Percentiles rank a stretch among this genome's conserved stretches.
These are phyloP conservation scores for Colletotrichum lindemuthianum DNA, from an alignment of 2,329 filamentous ascomycete genomes.

Conservation along the genomic window DNA sequence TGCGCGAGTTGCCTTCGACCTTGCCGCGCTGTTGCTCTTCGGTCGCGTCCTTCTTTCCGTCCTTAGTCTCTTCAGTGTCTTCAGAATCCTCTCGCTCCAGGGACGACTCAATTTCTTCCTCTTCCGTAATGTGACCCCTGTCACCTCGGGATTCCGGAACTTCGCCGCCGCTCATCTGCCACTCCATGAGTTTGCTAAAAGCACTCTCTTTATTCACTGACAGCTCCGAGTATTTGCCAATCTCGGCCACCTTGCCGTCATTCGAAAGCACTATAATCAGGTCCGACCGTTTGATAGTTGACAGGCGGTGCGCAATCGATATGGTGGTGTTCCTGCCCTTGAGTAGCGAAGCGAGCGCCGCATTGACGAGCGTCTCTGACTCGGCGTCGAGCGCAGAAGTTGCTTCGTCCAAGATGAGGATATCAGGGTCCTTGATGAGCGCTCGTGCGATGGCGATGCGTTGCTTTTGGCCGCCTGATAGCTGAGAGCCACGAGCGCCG, in stretches of 20 bases:
- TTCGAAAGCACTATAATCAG: constrained; percentile 90
- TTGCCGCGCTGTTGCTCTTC: constrained; percentile 30
- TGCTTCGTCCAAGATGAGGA: constrained; percentile 94
- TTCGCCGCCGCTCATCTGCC: constrained; percentile 94
- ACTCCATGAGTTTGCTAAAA: constrained; percentile 97
- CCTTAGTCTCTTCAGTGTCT: constrained; percentile 38
- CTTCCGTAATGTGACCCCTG: constrained; percentile 57
- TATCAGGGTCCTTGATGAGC: constrained; percentile 94
- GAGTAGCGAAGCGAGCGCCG: constrained; percentile 83
- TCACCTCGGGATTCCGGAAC: constrained; percentile 50
- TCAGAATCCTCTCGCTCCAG: constrained; percentile 52
- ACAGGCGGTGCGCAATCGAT: constrained; percentile 94
- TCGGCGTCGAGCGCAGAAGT: constrained; percentile 96
- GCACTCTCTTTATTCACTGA: constrained; percentile 79
- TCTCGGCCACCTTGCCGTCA: constrained; percentile 90
- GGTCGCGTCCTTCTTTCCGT: not conserved
- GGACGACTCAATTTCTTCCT: constrained; percentile 62
- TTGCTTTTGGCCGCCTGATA: constrained; percentile 97
- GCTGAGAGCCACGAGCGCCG: constrained; percentile 89
- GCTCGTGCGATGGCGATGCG: constrained; percentile 96
- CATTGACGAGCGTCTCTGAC: constrained; percentile 95
- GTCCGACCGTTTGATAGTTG: constrained; percentile 95
- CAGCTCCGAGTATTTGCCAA: constrained; percentile 83
- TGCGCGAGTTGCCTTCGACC: constrained; percentile 22
- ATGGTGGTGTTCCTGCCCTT: constrained; percentile 94